Conservation (phyloP, 805 yeast species). For the Sungouiozyma intestinalis region DNA sequence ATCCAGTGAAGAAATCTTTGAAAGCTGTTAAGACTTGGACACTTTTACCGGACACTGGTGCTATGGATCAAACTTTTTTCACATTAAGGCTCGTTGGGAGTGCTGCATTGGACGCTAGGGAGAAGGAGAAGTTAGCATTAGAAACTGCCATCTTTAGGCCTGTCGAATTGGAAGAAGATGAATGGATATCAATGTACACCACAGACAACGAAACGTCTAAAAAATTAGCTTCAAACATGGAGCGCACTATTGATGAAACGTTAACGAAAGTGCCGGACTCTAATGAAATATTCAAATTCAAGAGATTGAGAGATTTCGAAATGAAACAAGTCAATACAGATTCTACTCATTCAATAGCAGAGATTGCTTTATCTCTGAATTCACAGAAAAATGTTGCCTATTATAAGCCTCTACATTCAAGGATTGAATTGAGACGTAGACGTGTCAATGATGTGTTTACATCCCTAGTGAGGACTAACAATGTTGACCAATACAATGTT, state of each 20-base stretch:
- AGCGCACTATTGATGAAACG: conserved; percentile 24
- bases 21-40: conserved; percentile 73
- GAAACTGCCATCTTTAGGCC: conserved; percentile 64
- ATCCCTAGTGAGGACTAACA: conserved; percentile 40
- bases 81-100: conserved; percentile 52
- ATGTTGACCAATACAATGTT: conserved; percentile 45
- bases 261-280: conserved; percentile 4
- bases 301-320: conserved; percentile 71
- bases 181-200: conserved; percentile 66
- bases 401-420: conserved; percentile 70
- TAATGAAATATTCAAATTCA: conserved; percentile 43
- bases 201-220: conserved; percentile 36
- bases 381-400: conserved; percentile 47
- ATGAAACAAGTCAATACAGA: conserved; percentile 37
- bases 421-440: conserved; percentile 74
- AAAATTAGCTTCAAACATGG: conserved; percentile 33
- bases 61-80: conserved; percentile 69
- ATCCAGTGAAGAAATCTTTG: conserved; percentile 67
- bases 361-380: conserved; percentile 56
- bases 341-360: conserved; percentile 28
- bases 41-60: conserved; percentile 81
- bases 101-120: conserved; percentile 33
- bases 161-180: conserved; percentile 55
- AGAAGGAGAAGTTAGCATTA: conserved; percentile 29
- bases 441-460: conserved; percentile 43